Evolutionary conservation across 805 yeast species (phyloP), one percentile per base, ranked within the genome.

Genomic region (Tetrapisispora arboricola): DNA sequence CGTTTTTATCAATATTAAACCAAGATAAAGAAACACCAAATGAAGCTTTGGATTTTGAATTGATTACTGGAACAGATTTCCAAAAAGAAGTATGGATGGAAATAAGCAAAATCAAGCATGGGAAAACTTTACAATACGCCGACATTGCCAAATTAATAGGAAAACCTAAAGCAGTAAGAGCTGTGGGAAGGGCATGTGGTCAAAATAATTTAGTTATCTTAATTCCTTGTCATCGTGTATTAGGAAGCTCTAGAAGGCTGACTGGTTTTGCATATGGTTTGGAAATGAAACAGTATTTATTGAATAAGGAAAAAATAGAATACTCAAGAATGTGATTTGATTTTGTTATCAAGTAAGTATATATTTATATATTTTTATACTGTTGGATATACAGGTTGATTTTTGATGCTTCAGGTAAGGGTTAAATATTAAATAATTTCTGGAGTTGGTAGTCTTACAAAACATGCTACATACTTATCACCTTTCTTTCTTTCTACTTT

Each of bases 401-500:
- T 17, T 24, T 32, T 24, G n/a, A n/a, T n/a, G n/a, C n/a, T n/a
- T n/a, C n/a, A n/a, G n/a, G n/a, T n/a, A n/a, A n/a, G n/a, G n/a
- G 11, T n/a, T 8, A 13, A 18, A 15, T 22, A 24, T 20, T 39
- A 45, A 3, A 44, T 28, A 27, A 51, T 51, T 37, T 39, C 67
- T 18, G 84, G 86, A 42, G 72, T 71, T 35, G 85, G 78, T 39
- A 83, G 60, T 60, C 95, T 73, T 61, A 68, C 75, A 60, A 78
- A 88, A 56, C 97, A 92, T 17, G 96, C 96, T 27, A 87, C 72
- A 62, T 71, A 92, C 60, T 92, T 92, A 47, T 68, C 70, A 24
- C 98, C 98, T 32, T 80, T 72, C 58, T 92, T 92, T 55, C 98
- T 76, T 36, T 78, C 80, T 28, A 92, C 98, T 64, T 92, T 92